Conservation (phyloP, 768 basidiomycete genomes). For the Hemileccinum rubropunctum region DNA sequence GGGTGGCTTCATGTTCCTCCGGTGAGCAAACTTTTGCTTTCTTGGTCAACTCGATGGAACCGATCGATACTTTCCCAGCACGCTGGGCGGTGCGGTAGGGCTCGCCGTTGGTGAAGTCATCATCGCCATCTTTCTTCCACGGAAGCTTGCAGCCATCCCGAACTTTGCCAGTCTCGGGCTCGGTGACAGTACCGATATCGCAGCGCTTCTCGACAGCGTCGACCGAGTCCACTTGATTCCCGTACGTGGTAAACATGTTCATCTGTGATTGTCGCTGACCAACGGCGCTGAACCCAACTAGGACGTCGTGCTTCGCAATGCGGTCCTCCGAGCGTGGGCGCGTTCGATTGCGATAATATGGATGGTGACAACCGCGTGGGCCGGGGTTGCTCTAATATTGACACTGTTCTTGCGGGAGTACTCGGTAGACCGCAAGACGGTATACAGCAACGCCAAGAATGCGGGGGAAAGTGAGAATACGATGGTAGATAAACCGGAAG, state of each 20-base stretch:
- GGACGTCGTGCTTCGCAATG: slow-evolving; percentile 47
- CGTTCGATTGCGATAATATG: slow-evolving; percentile 62
- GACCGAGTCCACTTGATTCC: slow-evolving; percentile 33
- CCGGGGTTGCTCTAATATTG: slow-evolving; percentile 50
- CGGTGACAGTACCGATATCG: slow-evolving; percentile 33
- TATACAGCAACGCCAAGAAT: slow-evolving; percentile 31
- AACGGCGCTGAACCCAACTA: slow-evolving; percentile 17
- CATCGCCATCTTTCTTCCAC: slow-evolving; percentile 50
- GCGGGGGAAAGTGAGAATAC: slow-evolving; percentile 17
- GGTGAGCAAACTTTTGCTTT: slow-evolving; percentile 33
- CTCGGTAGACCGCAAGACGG: slow-evolving; percentile 51
- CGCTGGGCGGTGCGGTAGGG: slow-evolving; percentile 70
- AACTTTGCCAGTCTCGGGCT: slow-evolving; percentile 20
- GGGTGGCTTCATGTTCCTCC: slow-evolving; percentile 70
- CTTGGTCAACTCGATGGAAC: not conserved
- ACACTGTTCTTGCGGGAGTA: slow-evolving; percentile 58
- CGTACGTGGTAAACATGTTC: slow-evolving; percentile 1
- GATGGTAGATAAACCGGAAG: too few species aligned
- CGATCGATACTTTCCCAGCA: slow-evolving; percentile 33
- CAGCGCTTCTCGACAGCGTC: slow-evolving; percentile 46
- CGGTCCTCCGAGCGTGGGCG: slow-evolving; percentile 60
- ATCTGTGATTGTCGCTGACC: not conserved
- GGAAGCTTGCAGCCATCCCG: slow-evolving; percentile 33
- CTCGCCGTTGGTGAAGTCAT: slow-evolving; percentile 71
- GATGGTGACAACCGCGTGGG: slow-evolving; percentile 59